Conservation (phyloP, 2,329 filamentous ascomycete species). For the Coniella lustricola region DNA sequence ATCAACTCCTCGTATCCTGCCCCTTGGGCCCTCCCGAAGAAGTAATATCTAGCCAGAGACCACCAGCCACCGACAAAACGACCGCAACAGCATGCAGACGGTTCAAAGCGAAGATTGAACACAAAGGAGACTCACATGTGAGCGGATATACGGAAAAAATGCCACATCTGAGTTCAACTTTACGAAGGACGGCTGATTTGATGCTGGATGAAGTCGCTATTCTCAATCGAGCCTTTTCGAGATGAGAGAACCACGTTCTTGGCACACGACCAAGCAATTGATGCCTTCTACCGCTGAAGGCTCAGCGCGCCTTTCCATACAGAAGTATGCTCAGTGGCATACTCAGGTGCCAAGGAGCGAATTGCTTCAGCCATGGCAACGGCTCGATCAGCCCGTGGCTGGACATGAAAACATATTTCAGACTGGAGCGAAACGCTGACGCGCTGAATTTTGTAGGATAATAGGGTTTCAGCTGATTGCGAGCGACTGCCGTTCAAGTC, state of each 20-base stretch:
- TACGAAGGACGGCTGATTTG: no score
- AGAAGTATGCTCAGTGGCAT: neutral
- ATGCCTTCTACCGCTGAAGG: no score
- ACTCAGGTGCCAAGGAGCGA: neutral
- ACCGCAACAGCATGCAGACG: neutral
- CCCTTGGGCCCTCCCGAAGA: neutral
- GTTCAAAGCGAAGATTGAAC: no score
- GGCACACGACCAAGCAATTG: no score
- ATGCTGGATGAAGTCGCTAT: no score
- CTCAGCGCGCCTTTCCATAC: no score
- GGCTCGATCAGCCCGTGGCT: neutral
- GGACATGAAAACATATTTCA: neutral
- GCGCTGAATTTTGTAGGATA: slow-evolving; percentile 7
- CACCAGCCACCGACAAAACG: neutral
- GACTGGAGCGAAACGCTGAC: slow-evolving; percentile 8
- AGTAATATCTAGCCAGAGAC: neutral
- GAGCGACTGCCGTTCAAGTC: slow-evolving; percentile 10
- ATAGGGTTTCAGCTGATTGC: slow-evolving; percentile 3
- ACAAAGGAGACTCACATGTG: no score
- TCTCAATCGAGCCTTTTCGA: no score
- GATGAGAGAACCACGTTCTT: no score
- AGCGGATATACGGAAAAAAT: no score
- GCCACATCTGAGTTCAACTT: no score
- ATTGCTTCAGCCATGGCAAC: neutral
- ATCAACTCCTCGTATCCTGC: neutral